phyloP scores from a whole-genome alignment of 2,329 filamentous ascomycete species.

The Lachnellula willkommii region DNA sequence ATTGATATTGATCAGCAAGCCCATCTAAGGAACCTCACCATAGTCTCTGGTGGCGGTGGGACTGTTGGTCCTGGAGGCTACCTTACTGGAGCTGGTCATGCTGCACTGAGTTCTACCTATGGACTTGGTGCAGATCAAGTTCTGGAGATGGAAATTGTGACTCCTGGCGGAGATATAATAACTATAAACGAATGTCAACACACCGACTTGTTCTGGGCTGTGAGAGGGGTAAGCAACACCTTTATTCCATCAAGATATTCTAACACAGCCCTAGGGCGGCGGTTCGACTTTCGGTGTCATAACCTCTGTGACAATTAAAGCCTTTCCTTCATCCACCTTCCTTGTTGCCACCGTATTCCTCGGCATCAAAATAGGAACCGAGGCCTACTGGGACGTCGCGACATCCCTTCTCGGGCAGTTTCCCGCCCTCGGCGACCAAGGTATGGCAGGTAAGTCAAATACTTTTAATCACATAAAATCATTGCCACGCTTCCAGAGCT shows the following conservation, averaged over 20 bases:
- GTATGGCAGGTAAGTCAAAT: slow-evolving; percentile 31
- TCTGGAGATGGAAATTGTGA: slow-evolving; percentile 53
- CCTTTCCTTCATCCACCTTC: slow-evolving; percentile 37
- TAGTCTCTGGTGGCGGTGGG: slow-evolving; percentile 51
- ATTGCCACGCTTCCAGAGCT: too few relatives aligned
- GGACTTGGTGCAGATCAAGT: slow-evolving; percentile 60
- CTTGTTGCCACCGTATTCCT: slow-evolving; percentile 30
- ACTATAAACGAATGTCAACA: slow-evolving; percentile 49
- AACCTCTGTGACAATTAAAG: slow-evolving; percentile 50
- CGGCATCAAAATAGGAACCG: slow-evolving; percentile 28
- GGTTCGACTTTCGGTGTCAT: slow-evolving; percentile 58
- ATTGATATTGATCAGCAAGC: slow-evolving; percentile 43
- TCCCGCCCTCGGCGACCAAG: slow-evolving; percentile 44
- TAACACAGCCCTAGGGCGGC: slow-evolving; percentile 41
- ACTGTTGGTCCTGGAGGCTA: slow-evolving; percentile 58
- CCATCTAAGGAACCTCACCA: slow-evolving; percentile 39
- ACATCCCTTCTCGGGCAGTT: slow-evolving; percentile 42
- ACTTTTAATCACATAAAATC: too few relatives aligned
- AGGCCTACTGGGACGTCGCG: slow-evolving; percentile 43
- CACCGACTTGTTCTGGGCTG: slow-evolving; percentile 58
- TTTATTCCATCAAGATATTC: neutral
- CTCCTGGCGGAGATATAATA: slow-evolving; percentile 44
- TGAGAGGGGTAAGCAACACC: slow-evolving; percentile 47
- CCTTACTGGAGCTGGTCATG: slow-evolving; percentile 57
- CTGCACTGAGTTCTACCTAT: slow-evolving; percentile 44